phyloP scores from a whole-genome alignment of 148 eudicot genomes.

The Rhododendron williamsianum region DNA sequence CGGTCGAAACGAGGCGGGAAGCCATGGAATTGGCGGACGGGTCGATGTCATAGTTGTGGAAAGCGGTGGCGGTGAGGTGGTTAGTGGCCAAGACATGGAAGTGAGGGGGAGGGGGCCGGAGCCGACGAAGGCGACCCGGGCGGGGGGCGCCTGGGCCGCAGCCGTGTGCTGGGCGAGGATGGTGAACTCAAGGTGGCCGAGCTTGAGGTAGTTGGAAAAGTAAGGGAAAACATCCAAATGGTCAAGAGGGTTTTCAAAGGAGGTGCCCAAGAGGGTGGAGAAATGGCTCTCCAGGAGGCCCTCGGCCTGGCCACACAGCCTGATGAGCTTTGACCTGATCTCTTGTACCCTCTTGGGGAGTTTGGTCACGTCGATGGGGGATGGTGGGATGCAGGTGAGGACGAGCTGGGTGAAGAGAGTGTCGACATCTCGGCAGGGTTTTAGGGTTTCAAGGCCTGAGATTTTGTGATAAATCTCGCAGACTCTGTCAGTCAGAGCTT shows the following conservation, averaged over 20 bases:
- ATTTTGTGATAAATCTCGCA: conserved; percentile 40
- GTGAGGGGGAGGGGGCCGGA: conserved; percentile 94
- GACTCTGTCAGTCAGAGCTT: conserved; percentile 35
- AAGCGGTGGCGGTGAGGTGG: conserved; percentile 51
- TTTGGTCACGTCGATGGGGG: conserved; percentile 58
- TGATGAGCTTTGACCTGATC: conserved; percentile 63
- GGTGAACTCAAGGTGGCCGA: conserved; percentile 54
- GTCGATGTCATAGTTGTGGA: conserved; percentile 87
- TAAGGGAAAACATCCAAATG: conserved; percentile 77
- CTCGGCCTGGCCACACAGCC: conserved; percentile 76
- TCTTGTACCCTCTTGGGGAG: conserved; percentile 46
- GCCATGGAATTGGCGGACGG: conserved; percentile 68
- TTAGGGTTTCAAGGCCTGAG: conserved; percentile 44
- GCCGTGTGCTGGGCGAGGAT: conserved; percentile 38
- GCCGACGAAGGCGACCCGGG: conserved; percentile 64
- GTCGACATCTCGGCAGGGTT: conserved; percentile 53
- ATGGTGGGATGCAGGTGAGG: conserved; percentile 64
- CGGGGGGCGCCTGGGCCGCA: conserved; percentile 32
- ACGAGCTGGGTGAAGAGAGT: conserved; percentile 63
- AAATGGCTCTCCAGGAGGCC: conserved; percentile 71
- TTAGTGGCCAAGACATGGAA: conserved; percentile 59
- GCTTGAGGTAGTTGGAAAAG: conserved; percentile 65
- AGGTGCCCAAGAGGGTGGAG: conserved; percentile 41
- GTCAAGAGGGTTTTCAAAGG: conserved; percentile 53
- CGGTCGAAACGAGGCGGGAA: conserved; percentile 38